These are phyloP conservation scores for Gracilariopsis chorda DNA, from an alignment of 23 red algal species.

Conservation along the genomic window DNA sequence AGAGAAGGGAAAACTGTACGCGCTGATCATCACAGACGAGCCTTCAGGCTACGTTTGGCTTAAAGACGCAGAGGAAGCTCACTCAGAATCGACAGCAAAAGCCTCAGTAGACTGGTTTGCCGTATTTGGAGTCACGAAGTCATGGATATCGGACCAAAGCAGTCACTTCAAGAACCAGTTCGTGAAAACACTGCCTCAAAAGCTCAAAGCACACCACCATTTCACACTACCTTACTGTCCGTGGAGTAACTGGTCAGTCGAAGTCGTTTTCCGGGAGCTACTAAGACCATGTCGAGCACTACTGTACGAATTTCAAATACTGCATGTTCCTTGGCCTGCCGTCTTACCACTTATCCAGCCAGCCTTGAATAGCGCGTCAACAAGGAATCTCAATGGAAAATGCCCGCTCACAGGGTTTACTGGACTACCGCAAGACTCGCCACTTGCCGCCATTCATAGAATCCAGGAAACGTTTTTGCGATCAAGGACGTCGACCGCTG, in stretches of 20 bases:
- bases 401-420: too few relatives aligned
- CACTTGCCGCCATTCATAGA: too few relatives aligned
- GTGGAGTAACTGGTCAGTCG: conserved; percentile 36
- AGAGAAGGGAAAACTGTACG: background rate
- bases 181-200: background rate
- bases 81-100: background rate
- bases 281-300: background rate
- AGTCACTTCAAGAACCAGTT: conserved; percentile 16
- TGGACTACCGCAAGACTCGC: background rate
- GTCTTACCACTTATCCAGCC: too few relatives aligned
- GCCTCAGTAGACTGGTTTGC: background rate
- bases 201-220: background rate
- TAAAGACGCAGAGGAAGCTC: background rate
- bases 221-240: conserved; percentile 33
- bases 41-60: background rate
- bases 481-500: too few relatives aligned
- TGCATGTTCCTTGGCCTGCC: background rate
- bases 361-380: too few relatives aligned
- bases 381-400: too few relatives aligned
- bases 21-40: background rate
- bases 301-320: background rate
- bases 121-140: background rate
- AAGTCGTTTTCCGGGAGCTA: conserved; percentile 1
- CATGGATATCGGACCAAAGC: conserved; percentile 15
- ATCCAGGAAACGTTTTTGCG: too few relatives aligned